Evolutionary conservation across 257 asterid genomes (phyloP), one percentile per base, ranked within the genome.

Genomic region (Handroanthus guayacan): DNA sequence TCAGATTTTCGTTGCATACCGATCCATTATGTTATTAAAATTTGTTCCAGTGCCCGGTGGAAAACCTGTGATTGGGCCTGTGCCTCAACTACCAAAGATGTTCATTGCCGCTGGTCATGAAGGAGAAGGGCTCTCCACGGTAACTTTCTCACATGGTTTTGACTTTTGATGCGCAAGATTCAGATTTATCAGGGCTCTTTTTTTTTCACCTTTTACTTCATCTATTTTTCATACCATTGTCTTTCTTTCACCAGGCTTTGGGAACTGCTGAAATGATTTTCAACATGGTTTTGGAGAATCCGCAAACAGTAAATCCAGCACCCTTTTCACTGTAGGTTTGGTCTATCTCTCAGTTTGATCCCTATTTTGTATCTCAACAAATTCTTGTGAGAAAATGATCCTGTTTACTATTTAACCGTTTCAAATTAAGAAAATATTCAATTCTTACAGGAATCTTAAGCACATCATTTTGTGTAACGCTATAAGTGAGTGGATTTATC

Each of bases 91-190:
- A 52, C 78, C 96, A 2, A 95, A 91, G 73, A 81, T 89, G 60
- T 88, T 84, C 47, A 44, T 91, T 80, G 97, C 97, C 14, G 92
- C 94, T 41, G 99, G 98, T n/a, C 99, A 95, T 74, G 99, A 95
- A 88, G 99, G 99, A 75, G 98, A 92, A 91, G 98, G 99, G 55
- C 92, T 95, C 67, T 79, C 97, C 8, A 76, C 92, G 97, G 98
- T 95, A 89, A 67, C 41, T 38, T 62, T 70, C 70, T 17, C 61
- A 61, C 17, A 47, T 34, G 3, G 38, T 51, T 41, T 54, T 4
- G 25, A 31, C 41, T 4, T 48, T 71, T 36, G 58, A 11, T 18
- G 1, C 52, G 71, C 66, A 71, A 38, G 51, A 56, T 56, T 48
- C 36, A 39, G 5, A 54, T 14, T 10, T 11, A 52, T 51, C 8